Evolutionary conservation across 176 grass and related monocot species (phyloP).

Genomic region (Carex myosuroides): DNA sequence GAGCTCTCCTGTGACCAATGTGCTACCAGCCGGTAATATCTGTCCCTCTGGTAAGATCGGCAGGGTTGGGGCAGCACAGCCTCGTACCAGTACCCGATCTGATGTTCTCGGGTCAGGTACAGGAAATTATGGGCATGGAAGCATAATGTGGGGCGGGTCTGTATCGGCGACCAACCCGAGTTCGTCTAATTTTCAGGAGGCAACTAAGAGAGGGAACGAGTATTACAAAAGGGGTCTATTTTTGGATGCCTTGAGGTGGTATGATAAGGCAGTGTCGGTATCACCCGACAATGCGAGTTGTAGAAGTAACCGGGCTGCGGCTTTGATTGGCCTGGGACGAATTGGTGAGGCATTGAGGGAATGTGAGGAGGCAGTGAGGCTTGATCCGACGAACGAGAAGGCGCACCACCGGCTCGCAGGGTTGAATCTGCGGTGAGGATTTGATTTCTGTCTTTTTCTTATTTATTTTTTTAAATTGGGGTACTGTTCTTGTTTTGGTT

Average conservation of each 20-base stretch:
- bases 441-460: constrained; percentile 19
- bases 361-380: constrained; percentile 58
- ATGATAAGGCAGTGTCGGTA: constrained; percentile 55
- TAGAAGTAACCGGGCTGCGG: constrained; percentile 66
- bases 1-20: constrained; percentile 77
- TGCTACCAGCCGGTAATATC: constrained; percentile 78
- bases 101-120: constrained; percentile 85
- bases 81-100: constrained; percentile 42
- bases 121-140: constrained; percentile 91
- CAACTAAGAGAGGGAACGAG: constrained; percentile 68
- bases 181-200: constrained; percentile 46
- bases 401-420: constrained; percentile 52
- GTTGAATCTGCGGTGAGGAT: constrained; percentile 68
- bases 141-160: constrained; percentile 63
- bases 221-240: constrained; percentile 62
- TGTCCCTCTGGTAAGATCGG: constrained; percentile 68
- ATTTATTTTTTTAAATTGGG: constrained; percentile 22
- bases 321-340: constrained; percentile 64
- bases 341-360: constrained; percentile 60
- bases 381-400: constrained; percentile 61
- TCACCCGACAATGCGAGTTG: constrained; percentile 68
- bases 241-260: constrained; percentile 65
- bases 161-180: neutral
- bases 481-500: constrained; percentile 7
- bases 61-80: constrained; percentile 15